A percentile compares a stretch with the other conserved stretches of the same genome.
These are phyloP conservation scores for Leccinum broughii DNA, from an alignment of 768 basidiomycete genomes.

Conservation along the genomic window DNA sequence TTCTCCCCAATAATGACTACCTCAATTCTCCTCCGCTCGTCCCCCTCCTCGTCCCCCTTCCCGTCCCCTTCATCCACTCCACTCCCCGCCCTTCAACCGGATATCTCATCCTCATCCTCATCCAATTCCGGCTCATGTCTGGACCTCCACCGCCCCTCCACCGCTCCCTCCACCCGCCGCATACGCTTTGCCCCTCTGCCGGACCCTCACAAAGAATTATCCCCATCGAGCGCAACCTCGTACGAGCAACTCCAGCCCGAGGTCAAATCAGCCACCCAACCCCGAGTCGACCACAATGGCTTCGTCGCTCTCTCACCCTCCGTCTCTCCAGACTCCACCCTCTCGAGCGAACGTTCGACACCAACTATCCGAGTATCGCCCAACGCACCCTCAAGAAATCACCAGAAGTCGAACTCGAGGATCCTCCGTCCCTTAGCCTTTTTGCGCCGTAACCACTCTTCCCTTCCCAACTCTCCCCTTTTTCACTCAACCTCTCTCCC, in stretches of 20 bases:
- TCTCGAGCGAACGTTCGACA: constrained; percentile 23
- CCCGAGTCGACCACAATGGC: constrained; percentile 7
- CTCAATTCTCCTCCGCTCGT: constrained; percentile 25
- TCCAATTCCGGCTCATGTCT: constrained; percentile 21
- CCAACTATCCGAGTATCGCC: constrained; percentile 21
- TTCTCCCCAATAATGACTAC: constrained; percentile 21
- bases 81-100: constrained; percentile 16
- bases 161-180: constrained; percentile 21
- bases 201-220: constrained; percentile 58
- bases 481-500: constrained; percentile 16
- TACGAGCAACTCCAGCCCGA: constrained; percentile 34
- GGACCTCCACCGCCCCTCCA: constrained; percentile 14
- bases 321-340: constrained; percentile 21
- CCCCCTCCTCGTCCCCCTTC: constrained; percentile 8
- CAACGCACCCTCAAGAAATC: background rate
- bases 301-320: constrained; percentile 18
- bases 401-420: constrained; percentile 14
- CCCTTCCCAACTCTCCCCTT: constrained; percentile 13
- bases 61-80: constrained; percentile 12
- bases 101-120: constrained; percentile 21
- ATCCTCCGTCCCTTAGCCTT: constrained; percentile 24
- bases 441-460: constrained; percentile 18
- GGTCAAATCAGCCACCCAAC: constrained; percentile 5
- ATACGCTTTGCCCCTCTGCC: constrained; percentile 89
- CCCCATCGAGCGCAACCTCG: constrained; percentile 10